Base-by-base conservation (phyloP, 768 basidiomycete genomes). In the Termitomyces bulborhizus region DNA sequence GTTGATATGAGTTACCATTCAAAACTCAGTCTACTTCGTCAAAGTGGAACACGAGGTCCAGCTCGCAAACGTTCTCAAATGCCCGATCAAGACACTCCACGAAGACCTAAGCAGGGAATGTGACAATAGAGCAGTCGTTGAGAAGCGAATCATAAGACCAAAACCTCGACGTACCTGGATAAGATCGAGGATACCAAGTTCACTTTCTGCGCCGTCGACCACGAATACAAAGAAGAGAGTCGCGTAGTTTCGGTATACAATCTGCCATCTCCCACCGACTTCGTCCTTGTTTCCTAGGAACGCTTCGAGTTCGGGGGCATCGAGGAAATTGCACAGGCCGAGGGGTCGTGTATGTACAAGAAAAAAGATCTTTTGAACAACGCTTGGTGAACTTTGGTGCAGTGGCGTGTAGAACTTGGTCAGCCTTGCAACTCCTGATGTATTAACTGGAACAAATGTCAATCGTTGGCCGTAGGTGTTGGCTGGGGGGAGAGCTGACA, bases 31-130 rank as follows among this genome's bases (percentile, higher is more conserved):
- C 32, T 61, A 92, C 95, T 79, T 98, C 94, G 68, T 98, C 97
- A 65, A 98, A 99, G 69, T 98, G 95, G 69, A 98, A 99, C 49
- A 99, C 95, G 12, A 99, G 79, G 69, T 99, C 97, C 44, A 99
- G 76, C 69, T 99, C 97, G 71, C 97, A 98, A 0, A 99, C 97
- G 65, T 98, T 98, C 75, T 97, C 93, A 66, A 98, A 99, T 15
- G 93, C 86, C 37, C 93, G 79, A 70, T 99, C 97, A 36, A 99
- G 78, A 3, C 92, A 88, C 74, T 99, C 97, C 55, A 99, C 97
- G 65, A 99, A 93, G 16, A 99, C 97, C 95, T 95, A 40, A 21
- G 21, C 21, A 21, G 6, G 26, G 24, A 26, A 24, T 24, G 1
- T 34, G n/a, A 24, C 4, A 16, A 34, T 11, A 34, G 16, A 47